Base-by-base conservation (phyloP, 495 filamentous ascomycete genomes). In the Penicillium flavigenum region DNA sequence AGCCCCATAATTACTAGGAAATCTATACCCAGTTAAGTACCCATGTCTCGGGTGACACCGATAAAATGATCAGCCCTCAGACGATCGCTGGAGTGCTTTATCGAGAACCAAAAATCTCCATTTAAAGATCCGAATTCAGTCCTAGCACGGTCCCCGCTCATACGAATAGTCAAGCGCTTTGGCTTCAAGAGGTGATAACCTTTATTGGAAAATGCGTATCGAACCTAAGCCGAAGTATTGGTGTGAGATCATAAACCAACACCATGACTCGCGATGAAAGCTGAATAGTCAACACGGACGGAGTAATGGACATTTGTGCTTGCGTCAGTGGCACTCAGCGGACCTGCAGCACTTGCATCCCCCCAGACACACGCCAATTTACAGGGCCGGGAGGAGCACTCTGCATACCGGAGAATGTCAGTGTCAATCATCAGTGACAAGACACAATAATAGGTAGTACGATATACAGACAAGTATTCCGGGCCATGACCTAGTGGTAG, bases 401-500 rank as follows among this genome's bases (percentile, higher is more conserved):
- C 6, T 57, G 46, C 54, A 50, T 57, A n/a, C 54, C 54, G 54
- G 31, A 26, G 54, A 57, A 57, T 57, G 54, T 20, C 20, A 47
- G 36, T 17, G 27, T 36, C 20, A 31, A 47, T 39, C 19, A 19
- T 24, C 20, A 44, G 27, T 32, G 3, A 22, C 16, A 31, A 20
- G n/a, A 32, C n/a, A 48, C 16, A 31, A 39, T 42, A 17, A 39
- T 17, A 39, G 36, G 7, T 39, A 49, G 44, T 31, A 49, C 22
- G 6, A 24, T 44, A 31, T 11, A 52, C 22, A 29, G 36, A 16
- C 20, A 42, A 38, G 27, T 53, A 47, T 55, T 32, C 8, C 27
- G 11, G 20, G 19, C 8, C 16, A 22, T 12, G 8, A 24, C n/a
- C 43, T 38, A 43, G 34, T 52, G n/a, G 11, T 12, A 36, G 17